Base-by-base conservation (phyloP, 345 rosid species). In the Eutrema yunnanense region DNA sequence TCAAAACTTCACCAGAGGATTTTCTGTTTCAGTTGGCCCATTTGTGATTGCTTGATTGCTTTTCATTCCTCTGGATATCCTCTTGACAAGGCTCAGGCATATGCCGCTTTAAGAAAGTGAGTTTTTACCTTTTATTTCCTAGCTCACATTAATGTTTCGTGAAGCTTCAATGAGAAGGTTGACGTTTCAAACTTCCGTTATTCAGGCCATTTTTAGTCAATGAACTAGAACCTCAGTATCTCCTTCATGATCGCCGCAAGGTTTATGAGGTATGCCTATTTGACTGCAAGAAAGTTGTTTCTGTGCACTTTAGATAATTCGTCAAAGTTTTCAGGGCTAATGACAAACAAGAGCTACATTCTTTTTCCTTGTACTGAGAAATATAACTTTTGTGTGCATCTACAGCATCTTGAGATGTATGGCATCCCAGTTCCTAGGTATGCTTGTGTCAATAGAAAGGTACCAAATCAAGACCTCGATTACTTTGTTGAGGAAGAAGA, bases 371-470 rank as follows among this genome's bases (percentile, higher is more conserved):
- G 13, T 70, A 34, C 43, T 71, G 58, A 22, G 9, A 9, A 36
- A 52, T 6, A 49, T 11, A 26, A 49, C 13, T 69, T 65, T 62
- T 81, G 50, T 80, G 62, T 66, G 78, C 40, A 74, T 81, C 80
- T 68, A 63, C 72, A 79, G 99, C 84, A 82, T 63, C 96, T 92
- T 71, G 89, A 88, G 86, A 83, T 81, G 86, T 92, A 79, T 87
- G 98, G 99, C 78, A 88, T 96, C 78, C 89, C 98, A 61, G 97
- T 96, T 81, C 99, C 99, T 66, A 86, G 96, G 83, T 92, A 88
- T 74, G 98, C 98, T 75, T 85, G 90, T 83, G 98, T 96, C 48
- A 90, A 90, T 81, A 86, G 99, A 73, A 87, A 81, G 67, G 85
- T 78, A 58, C 92, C 97, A 37, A 78, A 85, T 78, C 92, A 96